phyloP scores from a whole-genome alignment of 495 filamentous ascomycete genomes.

The Penicillium paxilli region DNA sequence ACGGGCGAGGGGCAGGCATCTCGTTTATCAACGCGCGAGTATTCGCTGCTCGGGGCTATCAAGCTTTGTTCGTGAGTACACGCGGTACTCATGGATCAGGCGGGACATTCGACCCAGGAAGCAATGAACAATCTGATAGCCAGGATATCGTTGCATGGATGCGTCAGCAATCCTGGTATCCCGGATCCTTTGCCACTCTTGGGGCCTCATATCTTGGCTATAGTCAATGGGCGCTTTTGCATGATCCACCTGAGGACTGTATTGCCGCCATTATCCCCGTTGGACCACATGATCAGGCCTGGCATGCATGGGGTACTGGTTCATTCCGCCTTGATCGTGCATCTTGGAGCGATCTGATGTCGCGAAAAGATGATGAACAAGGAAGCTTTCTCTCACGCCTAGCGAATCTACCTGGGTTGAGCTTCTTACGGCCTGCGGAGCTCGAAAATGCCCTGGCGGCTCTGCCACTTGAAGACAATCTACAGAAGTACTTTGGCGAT shows the following conservation, averaged over 20 bases:
- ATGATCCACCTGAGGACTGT: constrained; percentile 25
- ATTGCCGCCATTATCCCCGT: constrained; percentile 24
- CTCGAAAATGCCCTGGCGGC: constrained; percentile 10
- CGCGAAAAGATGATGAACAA: constrained; percentile 2
- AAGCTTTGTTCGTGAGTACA: constrained; percentile 29
- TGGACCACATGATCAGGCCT: constrained; percentile 24
- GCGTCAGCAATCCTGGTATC: constrained; percentile 35
- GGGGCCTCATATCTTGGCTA: constrained; percentile 33
- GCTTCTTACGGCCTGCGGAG: constrained; percentile 11
- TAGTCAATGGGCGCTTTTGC: constrained; percentile 32
- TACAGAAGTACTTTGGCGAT: constrained; percentile 18
- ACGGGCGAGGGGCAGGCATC: constrained; percentile 19
- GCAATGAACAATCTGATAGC: constrained; percentile 23
- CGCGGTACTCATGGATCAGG: constrained; percentile 28
- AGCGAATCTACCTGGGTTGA: constrained; percentile 13
- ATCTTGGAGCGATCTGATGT: constrained; percentile 24
- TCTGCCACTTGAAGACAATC: constrained; percentile 15
- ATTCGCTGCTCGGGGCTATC: constrained; percentile 33
- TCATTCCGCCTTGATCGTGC: constrained; percentile 24
- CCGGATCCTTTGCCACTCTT: constrained; percentile 30
- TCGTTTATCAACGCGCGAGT: constrained; percentile 19
- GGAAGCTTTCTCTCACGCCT: constrained; percentile 9
- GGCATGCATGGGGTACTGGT: constrained; percentile 24
- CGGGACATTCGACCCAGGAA: constrained; percentile 17
- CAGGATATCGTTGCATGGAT: constrained; percentile 36